phyloP scores from a whole-genome alignment of 2,329 filamentous ascomycete species.

The Coniochaeta sp. region DNA sequence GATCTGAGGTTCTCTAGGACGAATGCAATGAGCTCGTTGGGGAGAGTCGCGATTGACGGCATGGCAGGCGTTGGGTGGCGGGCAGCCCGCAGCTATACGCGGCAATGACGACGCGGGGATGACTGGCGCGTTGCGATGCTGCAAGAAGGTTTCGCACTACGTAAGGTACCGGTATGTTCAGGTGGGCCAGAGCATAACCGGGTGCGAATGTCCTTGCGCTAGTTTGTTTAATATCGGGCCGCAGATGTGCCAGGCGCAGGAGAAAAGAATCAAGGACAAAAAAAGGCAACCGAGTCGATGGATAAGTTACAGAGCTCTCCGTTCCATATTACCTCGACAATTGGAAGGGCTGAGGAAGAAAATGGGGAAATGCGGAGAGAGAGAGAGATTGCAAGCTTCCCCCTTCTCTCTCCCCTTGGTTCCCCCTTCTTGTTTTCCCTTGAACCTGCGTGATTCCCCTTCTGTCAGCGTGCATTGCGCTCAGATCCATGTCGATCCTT shows the following conservation, averaged over 20 bases:
- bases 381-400: not conserved
- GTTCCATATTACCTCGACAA: not conserved
- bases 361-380: slow-evolving; percentile 1
- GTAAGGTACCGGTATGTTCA: not conserved
- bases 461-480: not conserved
- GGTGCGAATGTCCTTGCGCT: not conserved
- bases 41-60: slow-evolving; percentile 11
- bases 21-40: slow-evolving; percentile 17
- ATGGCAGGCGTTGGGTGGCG: not conserved
- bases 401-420: too few species aligned
- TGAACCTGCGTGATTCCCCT: too few species aligned
- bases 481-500: not conserved
- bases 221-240: not conserved
- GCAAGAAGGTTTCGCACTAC: not conserved
- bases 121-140: not conserved
- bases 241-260: not conserved
- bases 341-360: not conserved
- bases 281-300: not conserved
- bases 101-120: not conserved
- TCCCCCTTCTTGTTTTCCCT: too few species aligned
- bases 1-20: slow-evolving; percentile 14
- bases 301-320: not conserved
- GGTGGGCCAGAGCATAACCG: not conserved
- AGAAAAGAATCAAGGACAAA: not conserved
- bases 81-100: not conserved